Evolutionary conservation across 352 stramenopile species (phyloP), one percentile per base, ranked within the genome.

Genomic region (Phytopythium oedochilum): DNA sequence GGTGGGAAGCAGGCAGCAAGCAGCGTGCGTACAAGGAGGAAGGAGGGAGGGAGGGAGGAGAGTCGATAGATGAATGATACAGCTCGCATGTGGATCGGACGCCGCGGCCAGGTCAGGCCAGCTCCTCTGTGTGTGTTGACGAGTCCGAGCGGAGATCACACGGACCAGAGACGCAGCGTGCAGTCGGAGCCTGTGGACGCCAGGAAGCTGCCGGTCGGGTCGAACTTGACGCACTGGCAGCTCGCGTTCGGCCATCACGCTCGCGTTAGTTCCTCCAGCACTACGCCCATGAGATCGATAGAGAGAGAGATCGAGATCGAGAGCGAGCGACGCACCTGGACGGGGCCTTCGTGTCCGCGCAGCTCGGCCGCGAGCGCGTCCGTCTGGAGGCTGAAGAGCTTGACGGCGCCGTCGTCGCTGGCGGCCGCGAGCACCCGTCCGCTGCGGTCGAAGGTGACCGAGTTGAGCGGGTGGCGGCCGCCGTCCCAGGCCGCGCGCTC

Each of bases 161-260:
- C 75, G 14, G 79, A 88, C 90, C 90, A 98, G 38, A 98, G 74
- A 18, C 85, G 78, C 57, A 97, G 97, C 20, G 92, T 97, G 71
- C 86, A 96, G 69, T 98, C 92, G 22, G 89, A 97, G 64, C 86
- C 91, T 15, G 89, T 92, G 22, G 87, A 97, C 26, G 95, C 83
- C 29, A 98, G 74, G 71, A 92, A 97, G 25, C 83, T 81, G 35
- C 90, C 88, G 22, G 78, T 89, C 0, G 89, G 82, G 46, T 97
- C 89, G 57, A 97, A 97, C 60, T 83, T 87, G 61, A 97, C 92
- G 50, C 75, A 86, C 84, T 96, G n/a, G 12, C 20, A 51, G 20
- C 15, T n/a, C n/a, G n/a, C n/a, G n/a, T n/a, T n/a, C n/a, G n/a
- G n/a, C n/a, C n/a, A n/a, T n/a, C n/a, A n/a, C n/a, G n/a, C n/a